Conservation (phyloP, 2,329 filamentous ascomycete genomes). For the Kalmusia sp. region DNA sequence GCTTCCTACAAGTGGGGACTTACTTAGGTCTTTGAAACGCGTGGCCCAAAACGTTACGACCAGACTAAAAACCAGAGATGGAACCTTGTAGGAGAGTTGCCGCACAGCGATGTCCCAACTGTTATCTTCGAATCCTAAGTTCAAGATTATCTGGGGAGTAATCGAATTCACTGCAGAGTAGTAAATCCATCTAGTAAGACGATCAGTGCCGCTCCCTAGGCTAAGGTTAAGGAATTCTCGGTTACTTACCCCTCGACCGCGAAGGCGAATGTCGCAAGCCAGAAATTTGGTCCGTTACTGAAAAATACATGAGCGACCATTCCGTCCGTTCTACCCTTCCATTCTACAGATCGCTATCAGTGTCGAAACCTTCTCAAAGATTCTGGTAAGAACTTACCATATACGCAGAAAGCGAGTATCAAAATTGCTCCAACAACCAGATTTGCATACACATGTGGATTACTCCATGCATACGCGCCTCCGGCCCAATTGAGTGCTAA, state of each 20-base stretch:
- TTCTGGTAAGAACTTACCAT: conserved; percentile 21
- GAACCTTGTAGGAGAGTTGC: conserved; percentile 36
- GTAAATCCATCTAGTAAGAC: conserved; percentile 58
- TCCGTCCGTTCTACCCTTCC: conserved; percentile 62
- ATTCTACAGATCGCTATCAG: conserved; percentile 49
- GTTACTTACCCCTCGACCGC: conserved; percentile 58
- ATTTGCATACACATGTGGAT: conserved; percentile 33
- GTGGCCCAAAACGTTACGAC: conserved; percentile 38
- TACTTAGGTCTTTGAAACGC: conserved; percentile 36
- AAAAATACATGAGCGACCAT: conserved; percentile 66
- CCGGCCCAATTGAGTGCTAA: conserved; percentile 41
- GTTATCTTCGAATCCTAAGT: conserved; percentile 38
- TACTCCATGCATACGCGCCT: conserved; percentile 31
- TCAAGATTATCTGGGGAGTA: conserved; percentile 40
- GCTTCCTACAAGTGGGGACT: not conserved
- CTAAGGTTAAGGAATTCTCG: not conserved
- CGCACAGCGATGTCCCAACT: conserved; percentile 39
- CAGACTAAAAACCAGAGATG: conserved; percentile 28
- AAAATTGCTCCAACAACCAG: conserved; percentile 30
- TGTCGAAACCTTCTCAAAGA: not conserved
- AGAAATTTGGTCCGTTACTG: conserved; percentile 61
- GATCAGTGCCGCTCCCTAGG: not conserved
- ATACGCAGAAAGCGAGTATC: conserved; percentile 34
- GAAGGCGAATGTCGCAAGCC: conserved; percentile 62
- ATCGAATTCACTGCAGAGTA: conserved; percentile 44